These are phyloP conservation scores for Schwanniomyces etchellsii DNA, from an alignment of 1,139 yeast genomes.

Conservation along the genomic window DNA sequence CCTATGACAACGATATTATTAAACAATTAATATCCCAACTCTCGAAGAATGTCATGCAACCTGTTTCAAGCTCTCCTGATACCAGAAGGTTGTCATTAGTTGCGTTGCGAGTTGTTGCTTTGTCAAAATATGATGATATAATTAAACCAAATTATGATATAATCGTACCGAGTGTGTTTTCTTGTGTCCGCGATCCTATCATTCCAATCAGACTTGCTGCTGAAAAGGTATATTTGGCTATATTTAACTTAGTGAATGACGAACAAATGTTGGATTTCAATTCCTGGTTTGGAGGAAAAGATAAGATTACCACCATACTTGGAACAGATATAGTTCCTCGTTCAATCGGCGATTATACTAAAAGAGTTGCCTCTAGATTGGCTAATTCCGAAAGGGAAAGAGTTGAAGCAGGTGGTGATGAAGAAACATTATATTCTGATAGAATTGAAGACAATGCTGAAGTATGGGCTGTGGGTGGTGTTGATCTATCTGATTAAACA, in stretches of 20 bases:
- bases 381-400: constrained; percentile 85
- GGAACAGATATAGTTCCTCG: constrained; percentile 58
- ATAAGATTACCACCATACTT: constrained; percentile 26
- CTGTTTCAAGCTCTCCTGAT: constrained; percentile 64
- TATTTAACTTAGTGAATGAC: constrained; percentile 71
- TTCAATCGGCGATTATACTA: constrained; percentile 82
- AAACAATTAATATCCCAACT: constrained; percentile 42
- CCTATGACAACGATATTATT: constrained; percentile 30
- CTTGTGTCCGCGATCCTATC: constrained; percentile 76
- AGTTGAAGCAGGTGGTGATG: constrained; percentile 87
- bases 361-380: constrained; percentile 77
- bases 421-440: constrained; percentile 78
- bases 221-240: constrained; percentile 78
- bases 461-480: constrained; percentile 82
- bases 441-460: constrained; percentile 81
- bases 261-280: constrained; percentile 51
- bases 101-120: constrained; percentile 67
- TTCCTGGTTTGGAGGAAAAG: constrained; percentile 45
- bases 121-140: constrained; percentile 46
- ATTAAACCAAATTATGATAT: constrained; percentile 49
- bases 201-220: constrained; percentile 94
- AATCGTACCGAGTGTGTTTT: constrained; percentile 70
- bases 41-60: constrained; percentile 43
- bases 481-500: constrained; percentile 32
- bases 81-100: constrained; percentile 77